A percentile compares a stretch with the other conserved stretches of the same genome.
Evolutionary conservation across 805 yeast genomes (phyloP).

Genomic region (Starmerella roubikii): DNA sequence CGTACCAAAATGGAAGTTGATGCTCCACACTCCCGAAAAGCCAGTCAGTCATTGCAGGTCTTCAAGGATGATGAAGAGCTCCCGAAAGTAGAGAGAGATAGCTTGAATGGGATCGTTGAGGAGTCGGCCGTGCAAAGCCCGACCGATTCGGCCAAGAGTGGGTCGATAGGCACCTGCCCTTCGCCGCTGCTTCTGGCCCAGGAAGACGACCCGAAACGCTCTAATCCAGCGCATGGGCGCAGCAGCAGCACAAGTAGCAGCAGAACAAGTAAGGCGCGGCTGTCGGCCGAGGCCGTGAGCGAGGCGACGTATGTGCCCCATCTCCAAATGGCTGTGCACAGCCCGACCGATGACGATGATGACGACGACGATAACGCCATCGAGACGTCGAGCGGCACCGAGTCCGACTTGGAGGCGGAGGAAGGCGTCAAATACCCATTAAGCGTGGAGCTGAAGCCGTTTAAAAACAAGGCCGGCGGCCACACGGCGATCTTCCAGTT

Average conservation of each 20-base stretch:
- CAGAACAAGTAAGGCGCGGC: background rate
- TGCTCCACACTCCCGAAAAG: conserved; percentile 25
- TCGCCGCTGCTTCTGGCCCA: conserved; percentile 4
- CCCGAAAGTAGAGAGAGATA: too few species aligned
- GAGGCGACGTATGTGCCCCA: conserved; percentile 23
- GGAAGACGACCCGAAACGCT: background rate
- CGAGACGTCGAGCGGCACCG: conserved; percentile 5
- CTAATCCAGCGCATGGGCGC: too few species aligned
- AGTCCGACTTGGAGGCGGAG: conserved; percentile 16
- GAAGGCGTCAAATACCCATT: conserved; percentile 28
- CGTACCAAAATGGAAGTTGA: conserved; percentile 13
- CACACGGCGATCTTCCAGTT: conserved; percentile 94
- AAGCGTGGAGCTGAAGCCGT: conserved; percentile 82
- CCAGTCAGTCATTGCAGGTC: conserved; percentile 29
- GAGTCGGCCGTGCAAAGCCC: too few species aligned
- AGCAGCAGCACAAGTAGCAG: background rate
- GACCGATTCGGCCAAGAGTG: too few species aligned
- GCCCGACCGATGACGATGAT: conserved; percentile 2
- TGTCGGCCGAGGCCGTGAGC: conserved; percentile 16
- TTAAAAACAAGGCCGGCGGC: conserved; percentile 91
- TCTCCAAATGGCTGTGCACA: conserved; percentile 1
- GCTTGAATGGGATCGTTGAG: too few species aligned
- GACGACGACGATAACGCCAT: background rate
- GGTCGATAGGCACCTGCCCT: too few species aligned
- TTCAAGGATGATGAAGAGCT: conserved; percentile 26